Evolutionary conservation across 805 yeast genomes (phyloP).

Genomic region (Kluyveromyces starmeri): DNA sequence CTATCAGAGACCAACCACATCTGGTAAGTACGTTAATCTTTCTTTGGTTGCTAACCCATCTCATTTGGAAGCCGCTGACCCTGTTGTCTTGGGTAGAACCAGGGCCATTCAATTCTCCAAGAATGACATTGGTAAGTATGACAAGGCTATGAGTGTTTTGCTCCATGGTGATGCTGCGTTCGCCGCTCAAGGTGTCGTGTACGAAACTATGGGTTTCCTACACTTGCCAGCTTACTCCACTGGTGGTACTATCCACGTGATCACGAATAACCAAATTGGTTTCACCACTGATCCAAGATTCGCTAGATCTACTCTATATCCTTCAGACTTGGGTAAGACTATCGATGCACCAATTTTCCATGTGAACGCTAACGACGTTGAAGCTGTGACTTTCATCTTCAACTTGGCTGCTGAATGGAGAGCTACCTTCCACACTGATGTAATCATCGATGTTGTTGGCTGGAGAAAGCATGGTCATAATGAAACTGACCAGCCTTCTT

Average conservation of each 20-base stretch:
- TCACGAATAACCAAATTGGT: conserved; percentile 97
- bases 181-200: conserved; percentile 98
- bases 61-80: conserved; percentile 98
- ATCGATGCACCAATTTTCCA: conserved; percentile 98
- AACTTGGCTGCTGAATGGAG: conserved; percentile 98
- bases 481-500: conserved; percentile 98
- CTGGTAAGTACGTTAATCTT: conserved; percentile 91
- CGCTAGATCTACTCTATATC: conserved; percentile 96
- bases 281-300: conserved; percentile 98
- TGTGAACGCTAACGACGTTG: conserved; percentile 97
- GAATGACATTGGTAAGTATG: conserved; percentile 70
- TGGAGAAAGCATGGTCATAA: conserved; percentile 99
- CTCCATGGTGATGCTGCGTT: conserved; percentile 99
- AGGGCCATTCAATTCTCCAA: conserved; percentile 92
- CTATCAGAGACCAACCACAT: conserved; percentile 97
- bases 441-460: conserved; percentile 92
- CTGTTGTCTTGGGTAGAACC: conserved; percentile 96
- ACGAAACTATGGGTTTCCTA: conserved; percentile 95
- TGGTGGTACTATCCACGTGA: conserved; percentile 96
- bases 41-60: conserved; percentile 98
- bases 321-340: conserved; percentile 94
- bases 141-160: conserved; percentile 85
- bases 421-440: conserved; percentile 92
- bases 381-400: conserved; percentile 83
- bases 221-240: conserved; percentile 91